Evolutionary conservation across 1,139 yeast species (phyloP), one percentile per base, ranked within the genome.

Genomic region (Komagataea norvegica): DNA sequence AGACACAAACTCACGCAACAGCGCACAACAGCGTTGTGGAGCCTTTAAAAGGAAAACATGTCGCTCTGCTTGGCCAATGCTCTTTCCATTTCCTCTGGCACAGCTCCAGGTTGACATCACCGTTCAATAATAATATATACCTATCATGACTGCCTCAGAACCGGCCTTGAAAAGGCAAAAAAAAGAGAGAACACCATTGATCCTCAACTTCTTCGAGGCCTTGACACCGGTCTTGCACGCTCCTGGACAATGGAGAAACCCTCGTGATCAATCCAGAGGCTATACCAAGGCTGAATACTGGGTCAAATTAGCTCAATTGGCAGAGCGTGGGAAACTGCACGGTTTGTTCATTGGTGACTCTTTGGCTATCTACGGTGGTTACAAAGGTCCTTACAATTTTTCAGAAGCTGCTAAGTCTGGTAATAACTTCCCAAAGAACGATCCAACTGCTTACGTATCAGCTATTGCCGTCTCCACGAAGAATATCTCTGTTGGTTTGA

Each of bases 331-430:
- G 4, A 66, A 70, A 45, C 13, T 70, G 41, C 66, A 67, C 45
- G 65, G 66, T 2, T 45, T 70, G n/a, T 70, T 70, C 47, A 52
- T 70, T 40, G 75, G 74, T 26, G 76, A 70, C 53, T 68, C 66
- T 5, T 51, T 69, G 25, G 74, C 72, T 8, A 63, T 64, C 5
- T 67, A 66, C 41, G 73, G 67, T 45, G 72, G 67, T 16, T 67
- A 63, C 44, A 59, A 65, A 42, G 70, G 70, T 6, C 68, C 70
- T 2, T 46, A 56, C 6, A 67, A 67, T 43, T 51, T 61, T 27
- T 53, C 46, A 4, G 65, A 68, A 8, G 70, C 69, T 24, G 67
- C 68, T 3, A 56, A 38, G 29, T 52, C 67, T 3, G 72, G 70
- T 5, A 65, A 70, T n/a, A 70, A 67, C 45, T 63, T 63, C 53